These are phyloP conservation scores for Chlamydomonas reinhardtii DNA, from an alignment of 163 green algal genomes.

Conservation along the genomic window DNA sequence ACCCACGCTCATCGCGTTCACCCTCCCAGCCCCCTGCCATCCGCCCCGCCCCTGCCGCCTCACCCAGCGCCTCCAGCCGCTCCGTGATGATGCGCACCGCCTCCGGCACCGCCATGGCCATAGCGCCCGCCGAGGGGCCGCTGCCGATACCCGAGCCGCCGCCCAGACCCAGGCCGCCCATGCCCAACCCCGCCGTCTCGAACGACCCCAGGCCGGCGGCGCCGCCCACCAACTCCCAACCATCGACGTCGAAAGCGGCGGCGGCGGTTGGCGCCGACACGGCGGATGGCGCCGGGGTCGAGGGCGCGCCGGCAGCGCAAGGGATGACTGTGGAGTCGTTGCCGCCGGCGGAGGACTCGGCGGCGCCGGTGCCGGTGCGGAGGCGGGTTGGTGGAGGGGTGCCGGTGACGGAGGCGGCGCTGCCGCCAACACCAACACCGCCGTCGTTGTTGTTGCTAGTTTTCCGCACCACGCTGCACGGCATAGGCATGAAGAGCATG, in stretches of 20 bases:
- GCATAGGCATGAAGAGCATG: too few relatives aligned
- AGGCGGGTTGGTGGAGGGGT: too few relatives aligned
- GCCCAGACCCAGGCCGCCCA: not conserved
- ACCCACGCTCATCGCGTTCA: not conserved
- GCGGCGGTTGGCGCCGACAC: too few relatives aligned
- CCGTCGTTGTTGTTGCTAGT: too few relatives aligned
- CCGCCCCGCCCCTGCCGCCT: not conserved
- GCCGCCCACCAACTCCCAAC: constrained; percentile 31
- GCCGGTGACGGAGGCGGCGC: too few relatives aligned
- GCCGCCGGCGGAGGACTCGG: too few relatives aligned
- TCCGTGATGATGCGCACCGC: constrained; percentile 36
- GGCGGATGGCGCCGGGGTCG: too few relatives aligned
- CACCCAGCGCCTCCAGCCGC: constrained; percentile 52
- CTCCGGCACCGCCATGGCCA: not conserved
- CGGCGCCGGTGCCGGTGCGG: too few relatives aligned
- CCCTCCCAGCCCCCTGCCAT: not conserved
- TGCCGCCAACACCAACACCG: too few relatives aligned
- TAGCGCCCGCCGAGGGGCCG: not conserved
- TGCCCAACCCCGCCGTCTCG: not conserved
- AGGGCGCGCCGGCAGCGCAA: too few relatives aligned
- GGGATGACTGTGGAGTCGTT: too few relatives aligned
- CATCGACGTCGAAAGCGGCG: not conserved
- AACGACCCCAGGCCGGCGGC: not conserved
- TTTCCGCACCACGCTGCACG: too few relatives aligned
- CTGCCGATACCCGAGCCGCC: not conserved